Base-by-base conservation (phyloP, 345 rosid species). In the Orychophragmus violaceus region DNA sequence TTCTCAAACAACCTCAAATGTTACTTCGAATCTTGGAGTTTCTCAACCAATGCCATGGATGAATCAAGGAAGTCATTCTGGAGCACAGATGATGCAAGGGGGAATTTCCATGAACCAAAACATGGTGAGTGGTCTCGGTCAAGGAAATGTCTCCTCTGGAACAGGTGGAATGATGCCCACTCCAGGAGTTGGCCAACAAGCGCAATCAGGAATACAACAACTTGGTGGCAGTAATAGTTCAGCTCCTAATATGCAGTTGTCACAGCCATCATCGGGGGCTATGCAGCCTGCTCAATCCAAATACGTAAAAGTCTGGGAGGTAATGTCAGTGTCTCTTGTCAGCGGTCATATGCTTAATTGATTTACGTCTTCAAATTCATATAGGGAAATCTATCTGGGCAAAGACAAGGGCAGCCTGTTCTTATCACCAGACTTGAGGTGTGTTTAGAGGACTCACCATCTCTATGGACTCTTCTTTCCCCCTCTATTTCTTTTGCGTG, bases 271-370 rank as follows among this genome's bases (percentile, higher is more conserved):
- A 18, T 68, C 96, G 24, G 81, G 82, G 66, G 78, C 89, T 68
- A n/a, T 86, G 82, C 97, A 86, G 71, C 37, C 85, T 66, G 68
- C 88, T 19, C 93, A 88, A 66, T 81, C 93, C 64, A 90, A 90
- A 85, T 90, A 94, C 73, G 82, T 90, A 8, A 94, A 82, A 82
- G 89, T 94, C 66, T 94, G 97, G 99, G 97, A 94, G 95, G 99
- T 88, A 82, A 81, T 42, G 78, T 68, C 64, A 49, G 17, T 32
- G 23, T 27, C 8, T n/a, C 22, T 37, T 24, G 28, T 50, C 23
- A 13, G 56, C 63, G 13, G 48, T 68, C 16, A 12, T 49, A 49
- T 22, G 36, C 24, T 56, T 19, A 18, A 55, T 23, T 35, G 25
- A 55, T 65, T 57, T 39, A 9, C 45, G 3, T 12, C 36, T 71